These are phyloP conservation scores for Hygrophorus pudorinus DNA, from an alignment of 768 basidiomycete genomes.

Conservation along the genomic window DNA sequence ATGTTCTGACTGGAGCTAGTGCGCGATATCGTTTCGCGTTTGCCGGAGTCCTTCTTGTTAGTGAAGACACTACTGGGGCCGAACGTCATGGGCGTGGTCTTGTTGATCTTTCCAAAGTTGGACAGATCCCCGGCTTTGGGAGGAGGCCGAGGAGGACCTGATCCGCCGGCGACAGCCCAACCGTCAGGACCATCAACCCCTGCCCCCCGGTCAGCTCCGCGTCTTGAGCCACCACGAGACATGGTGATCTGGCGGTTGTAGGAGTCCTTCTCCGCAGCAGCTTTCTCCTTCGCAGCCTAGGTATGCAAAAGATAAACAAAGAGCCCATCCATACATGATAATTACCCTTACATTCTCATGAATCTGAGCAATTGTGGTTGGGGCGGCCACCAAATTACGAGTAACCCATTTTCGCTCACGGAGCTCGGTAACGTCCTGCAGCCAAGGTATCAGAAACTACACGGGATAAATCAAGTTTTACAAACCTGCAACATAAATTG, in stretches of 20 bases:
- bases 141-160: conserved; percentile 41
- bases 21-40: conserved; percentile 65
- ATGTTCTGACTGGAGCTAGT: conserved; percentile 77
- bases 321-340: not conserved
- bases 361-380: conserved; percentile 81
- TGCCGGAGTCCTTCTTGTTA: conserved; percentile 47
- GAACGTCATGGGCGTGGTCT: conserved; percentile 57
- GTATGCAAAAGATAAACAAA: conserved; percentile 3
- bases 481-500: conserved; percentile 89
- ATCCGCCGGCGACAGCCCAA: conserved; percentile 68
- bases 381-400: conserved; percentile 64
- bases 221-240: conserved; percentile 85
- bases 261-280: conserved; percentile 48
- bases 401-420: conserved; percentile 75
- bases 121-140: conserved; percentile 80
- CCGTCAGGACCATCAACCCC: conserved; percentile 64
- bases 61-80: conserved; percentile 81
- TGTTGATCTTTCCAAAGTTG: conserved; percentile 80
- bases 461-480: not conserved
- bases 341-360: conserved; percentile 64
- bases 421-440: conserved; percentile 83
- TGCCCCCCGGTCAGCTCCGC: conserved; percentile 59
- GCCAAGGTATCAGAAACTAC: conserved; percentile 6
- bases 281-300: conserved; percentile 79
- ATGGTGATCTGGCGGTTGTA: conserved; percentile 59